These are phyloP conservation scores for button mushroom (Agaricus bisporus) DNA, from an alignment of 768 basidiomycete species.

Conservation along the genomic window DNA sequence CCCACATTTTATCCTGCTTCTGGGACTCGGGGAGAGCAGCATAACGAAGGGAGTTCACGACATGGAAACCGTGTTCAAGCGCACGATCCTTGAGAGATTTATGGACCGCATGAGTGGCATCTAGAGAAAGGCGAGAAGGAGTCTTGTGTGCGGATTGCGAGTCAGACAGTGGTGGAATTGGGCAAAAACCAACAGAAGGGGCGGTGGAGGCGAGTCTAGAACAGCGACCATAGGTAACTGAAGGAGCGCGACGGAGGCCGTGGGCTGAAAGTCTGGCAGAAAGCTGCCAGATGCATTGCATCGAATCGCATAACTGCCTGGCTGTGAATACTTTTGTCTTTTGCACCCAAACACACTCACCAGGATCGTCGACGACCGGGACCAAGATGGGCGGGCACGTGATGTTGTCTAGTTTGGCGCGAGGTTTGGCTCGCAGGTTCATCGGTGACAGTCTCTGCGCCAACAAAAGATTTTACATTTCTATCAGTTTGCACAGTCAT, in stretches of 20 bases:
- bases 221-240: background rate
- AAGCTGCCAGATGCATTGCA: constrained; percentile 63
- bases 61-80: constrained; percentile 44
- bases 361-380: background rate
- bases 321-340: background rate
- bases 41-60: constrained; percentile 52
- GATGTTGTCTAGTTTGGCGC: background rate
- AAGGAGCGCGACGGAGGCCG: constrained; percentile 13
- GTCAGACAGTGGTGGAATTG: background rate
- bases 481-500: constrained; percentile 1
- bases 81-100: constrained; percentile 35
- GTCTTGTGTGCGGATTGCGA: background rate
- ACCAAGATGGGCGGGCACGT: background rate
- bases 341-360: background rate
- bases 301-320: constrained; percentile 53
- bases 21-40: constrained; percentile 24
- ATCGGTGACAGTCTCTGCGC: background rate
- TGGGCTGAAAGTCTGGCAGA: constrained; percentile 36
- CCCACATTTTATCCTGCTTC: constrained; percentile 7
- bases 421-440: background rate
- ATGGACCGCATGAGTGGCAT: constrained; percentile 48
- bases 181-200: background rate
- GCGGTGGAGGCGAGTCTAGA: background rate
- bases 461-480: constrained; percentile 8
- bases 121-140: constrained; percentile 18